Percentiles rank a stretch among this genome's conserved stretches.
phyloP scores from a whole-genome alignment of 208 protist genomes.

The Leishmania major region DNA sequence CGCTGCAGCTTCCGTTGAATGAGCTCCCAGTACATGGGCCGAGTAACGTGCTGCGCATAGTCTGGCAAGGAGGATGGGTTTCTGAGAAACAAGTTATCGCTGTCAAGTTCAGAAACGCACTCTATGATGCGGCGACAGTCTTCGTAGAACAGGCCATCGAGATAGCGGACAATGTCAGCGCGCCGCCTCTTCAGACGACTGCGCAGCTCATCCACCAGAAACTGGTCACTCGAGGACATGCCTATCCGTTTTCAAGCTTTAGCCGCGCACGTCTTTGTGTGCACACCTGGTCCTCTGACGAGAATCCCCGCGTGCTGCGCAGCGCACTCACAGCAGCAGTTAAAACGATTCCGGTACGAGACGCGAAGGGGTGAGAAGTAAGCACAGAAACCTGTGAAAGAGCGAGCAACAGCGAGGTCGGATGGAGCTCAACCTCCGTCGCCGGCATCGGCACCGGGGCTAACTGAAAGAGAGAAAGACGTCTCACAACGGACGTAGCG shows the following conservation, averaged over 20 bases:
- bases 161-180: slow-evolving; percentile 46
- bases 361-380: not conserved
- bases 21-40: slow-evolving; percentile 69
- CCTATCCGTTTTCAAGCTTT: not conserved
- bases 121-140: slow-evolving; percentile 51
- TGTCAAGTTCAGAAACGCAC: slow-evolving; percentile 40
- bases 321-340: not conserved
- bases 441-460: not conserved
- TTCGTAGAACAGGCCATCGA: slow-evolving; percentile 71
- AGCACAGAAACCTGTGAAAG: too few relatives aligned
- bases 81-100: slow-evolving; percentile 43
- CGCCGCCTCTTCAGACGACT: slow-evolving; percentile 59
- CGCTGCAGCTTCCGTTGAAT: slow-evolving; percentile 63
- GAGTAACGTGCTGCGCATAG: slow-evolving; percentile 47
- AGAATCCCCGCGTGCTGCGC: not conserved
- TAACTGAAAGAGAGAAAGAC: not conserved
- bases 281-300: not conserved
- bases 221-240: slow-evolving; percentile 14
- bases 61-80: slow-evolving; percentile 59
- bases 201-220: slow-evolving; percentile 28
- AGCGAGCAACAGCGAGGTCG: not conserved
- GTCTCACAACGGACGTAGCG: not conserved
- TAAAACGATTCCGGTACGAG: not conserved
- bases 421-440: too few relatives aligned
- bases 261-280: not conserved